phyloP scores from a whole-genome alignment of 2,329 filamentous ascomycete species.

The Calonectria pseudoturangicola region DNA sequence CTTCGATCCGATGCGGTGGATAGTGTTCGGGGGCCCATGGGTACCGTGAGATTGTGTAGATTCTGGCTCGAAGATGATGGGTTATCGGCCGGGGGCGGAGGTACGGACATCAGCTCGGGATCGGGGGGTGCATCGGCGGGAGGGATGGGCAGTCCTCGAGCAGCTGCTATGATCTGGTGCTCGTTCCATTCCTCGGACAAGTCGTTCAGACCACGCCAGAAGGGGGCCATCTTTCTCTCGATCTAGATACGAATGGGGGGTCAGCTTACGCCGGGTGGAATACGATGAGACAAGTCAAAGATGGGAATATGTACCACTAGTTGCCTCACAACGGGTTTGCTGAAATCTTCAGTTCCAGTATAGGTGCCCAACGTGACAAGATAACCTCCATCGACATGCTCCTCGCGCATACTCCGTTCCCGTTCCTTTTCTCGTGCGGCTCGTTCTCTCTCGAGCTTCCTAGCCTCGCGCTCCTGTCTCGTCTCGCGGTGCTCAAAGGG shows the following conservation, averaged over 20 bases:
- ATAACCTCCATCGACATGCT: conserved; percentile 95
- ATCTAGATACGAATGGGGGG: conserved; percentile 75
- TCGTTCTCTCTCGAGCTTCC: conserved; percentile 88
- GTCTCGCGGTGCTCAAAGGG: conserved; percentile 85
- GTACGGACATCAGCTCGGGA: conserved; percentile 75
- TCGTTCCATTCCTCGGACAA: conserved; percentile 93
- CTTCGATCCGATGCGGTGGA: conserved; percentile 85
- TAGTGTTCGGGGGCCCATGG: conserved; percentile 84
- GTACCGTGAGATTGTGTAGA: conserved; percentile 84
- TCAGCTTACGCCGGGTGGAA: conserved; percentile 42
- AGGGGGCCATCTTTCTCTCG: conserved; percentile 92
- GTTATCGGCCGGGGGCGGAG: conserved; percentile 66
- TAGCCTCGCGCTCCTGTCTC: conserved; percentile 91
- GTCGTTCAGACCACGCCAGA: conserved; percentile 95
- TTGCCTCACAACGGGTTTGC: conserved; percentile 89
- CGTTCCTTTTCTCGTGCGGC: conserved; percentile 85
- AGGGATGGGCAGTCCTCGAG: conserved; percentile 88
- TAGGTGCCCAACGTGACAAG: conserved; percentile 96
- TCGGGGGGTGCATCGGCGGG: conserved; percentile 88
- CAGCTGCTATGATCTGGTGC: conserved; percentile 94
- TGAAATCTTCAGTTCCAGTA: conserved; percentile 94
- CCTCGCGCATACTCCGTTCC: conserved; percentile 91
- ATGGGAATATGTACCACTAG: conserved; percentile 82
- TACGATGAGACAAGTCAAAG: background rate
- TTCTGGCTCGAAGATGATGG: conserved; percentile 72